phyloP scores from a whole-genome alignment of 2,329 filamentous ascomycete species.

The Colletotrichum sp. region DNA sequence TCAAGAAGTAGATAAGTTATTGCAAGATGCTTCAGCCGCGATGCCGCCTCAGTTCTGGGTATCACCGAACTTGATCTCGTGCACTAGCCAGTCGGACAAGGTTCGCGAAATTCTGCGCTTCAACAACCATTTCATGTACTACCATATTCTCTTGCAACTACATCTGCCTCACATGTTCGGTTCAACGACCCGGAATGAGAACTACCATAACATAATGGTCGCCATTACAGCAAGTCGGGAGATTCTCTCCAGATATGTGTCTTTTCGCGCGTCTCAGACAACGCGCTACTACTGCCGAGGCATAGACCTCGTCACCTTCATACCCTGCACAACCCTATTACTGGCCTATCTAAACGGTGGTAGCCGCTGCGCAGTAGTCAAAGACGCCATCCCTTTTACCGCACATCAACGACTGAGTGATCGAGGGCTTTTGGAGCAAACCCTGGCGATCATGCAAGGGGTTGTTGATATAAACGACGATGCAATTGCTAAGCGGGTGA shows the following conservation, averaged over 20 bases:
- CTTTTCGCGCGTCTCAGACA: slow-evolving; percentile 34
- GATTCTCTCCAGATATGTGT: slow-evolving; percentile 38
- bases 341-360: slow-evolving; percentile 36
- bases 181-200: not conserved
- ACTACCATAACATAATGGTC: slow-evolving; percentile 28
- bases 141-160: slow-evolving; percentile 41
- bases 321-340: slow-evolving; percentile 40
- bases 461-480: slow-evolving; percentile 32
- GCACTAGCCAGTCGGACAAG: not conserved
- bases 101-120: slow-evolving; percentile 28
- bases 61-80: slow-evolving; percentile 26
- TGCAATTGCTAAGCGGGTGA: slow-evolving; percentile 31
- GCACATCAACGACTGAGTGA: slow-evolving; percentile 44
- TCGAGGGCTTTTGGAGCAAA: slow-evolving; percentile 42
- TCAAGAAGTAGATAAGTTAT: slow-evolving; percentile 34
- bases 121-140: slow-evolving; percentile 40
- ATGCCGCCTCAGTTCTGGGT: slow-evolving; percentile 43
- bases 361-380: not conserved
- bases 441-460: slow-evolving; percentile 37
- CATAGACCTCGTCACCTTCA: slow-evolving; percentile 42
- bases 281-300: slow-evolving; percentile 16
- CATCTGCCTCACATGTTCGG: slow-evolving; percentile 44
- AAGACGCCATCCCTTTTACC: slow-evolving; percentile 25
- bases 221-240: slow-evolving; percentile 43
- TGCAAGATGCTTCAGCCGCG: slow-evolving; percentile 32